These are phyloP conservation scores for Ceraceosorus guamensis DNA, from an alignment of 1,284 basidiomycete species.

Conservation along the genomic window DNA sequence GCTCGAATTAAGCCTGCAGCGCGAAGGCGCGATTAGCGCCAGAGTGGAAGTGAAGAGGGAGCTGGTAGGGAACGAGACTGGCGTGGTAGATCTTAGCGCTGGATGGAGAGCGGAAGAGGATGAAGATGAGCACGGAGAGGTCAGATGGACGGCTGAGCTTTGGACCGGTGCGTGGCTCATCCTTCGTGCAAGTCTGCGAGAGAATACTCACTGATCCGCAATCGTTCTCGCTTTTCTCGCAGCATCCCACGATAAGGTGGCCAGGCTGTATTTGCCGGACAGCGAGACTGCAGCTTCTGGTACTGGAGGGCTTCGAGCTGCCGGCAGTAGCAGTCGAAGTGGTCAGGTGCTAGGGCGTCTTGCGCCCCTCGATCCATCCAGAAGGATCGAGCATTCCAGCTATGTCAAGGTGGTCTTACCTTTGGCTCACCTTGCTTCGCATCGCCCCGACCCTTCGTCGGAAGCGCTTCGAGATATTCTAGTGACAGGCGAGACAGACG, in stretches of 20 bases:
- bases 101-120: background rate
- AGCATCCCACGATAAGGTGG: conserved; percentile 5
- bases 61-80: conserved; percentile 6
- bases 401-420: conserved; percentile 6
- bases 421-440: background rate
- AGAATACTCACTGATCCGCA: background rate
- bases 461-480: background rate
- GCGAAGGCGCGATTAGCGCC: background rate
- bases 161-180: background rate
- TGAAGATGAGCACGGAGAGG: conserved; percentile 2
- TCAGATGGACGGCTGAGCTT: background rate
- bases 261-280: background rate
- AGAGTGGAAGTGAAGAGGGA: conserved; percentile 1
- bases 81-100: background rate
- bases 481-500: conserved; percentile 2
- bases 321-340: background rate
- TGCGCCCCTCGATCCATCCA: background rate
- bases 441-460: no score
- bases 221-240: background rate
- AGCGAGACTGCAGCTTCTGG: background rate
- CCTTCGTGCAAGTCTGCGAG: no score
- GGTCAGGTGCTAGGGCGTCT: background rate
- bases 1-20: background rate
- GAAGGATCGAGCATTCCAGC: background rate
- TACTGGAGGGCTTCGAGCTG: no score